A percentile compares a stretch with the other conserved stretches of the same genome.
phyloP scores from a whole-genome alignment of 2,329 filamentous ascomycete species.

The Ilyonectria destructans region DNA sequence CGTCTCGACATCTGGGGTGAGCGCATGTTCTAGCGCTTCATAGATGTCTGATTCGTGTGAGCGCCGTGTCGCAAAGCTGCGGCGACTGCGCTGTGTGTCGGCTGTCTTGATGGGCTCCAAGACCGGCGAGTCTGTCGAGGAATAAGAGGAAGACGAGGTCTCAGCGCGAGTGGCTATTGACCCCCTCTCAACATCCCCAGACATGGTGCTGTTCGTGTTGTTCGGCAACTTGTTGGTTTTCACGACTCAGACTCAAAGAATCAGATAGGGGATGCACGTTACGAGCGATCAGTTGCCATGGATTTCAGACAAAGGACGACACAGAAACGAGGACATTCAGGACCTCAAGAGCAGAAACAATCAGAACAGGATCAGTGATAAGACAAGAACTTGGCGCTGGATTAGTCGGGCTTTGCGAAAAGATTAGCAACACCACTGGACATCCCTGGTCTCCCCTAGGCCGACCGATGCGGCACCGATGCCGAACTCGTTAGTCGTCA shows the following conservation, averaged over 20 bases:
- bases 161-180: slow-evolving; percentile 35
- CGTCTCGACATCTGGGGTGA: slow-evolving; percentile 57
- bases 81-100: slow-evolving; percentile 42
- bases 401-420: slow-evolving; percentile 20
- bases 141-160: slow-evolving; percentile 34
- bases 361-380: slow-evolving; percentile 11
- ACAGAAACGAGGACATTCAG: neutral
- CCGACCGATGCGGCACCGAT: slow-evolving; percentile 45
- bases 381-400: slow-evolving; percentile 14
- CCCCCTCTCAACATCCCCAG: slow-evolving; percentile 41
- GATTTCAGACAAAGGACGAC: neutral
- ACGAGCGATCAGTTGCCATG: neutral
- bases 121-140: slow-evolving; percentile 39
- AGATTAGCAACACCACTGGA: neutral
- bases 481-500: slow-evolving; percentile 26
- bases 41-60: slow-evolving; percentile 50
- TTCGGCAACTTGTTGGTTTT: slow-evolving; percentile 3
- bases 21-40: slow-evolving; percentile 57
- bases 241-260: slow-evolving; percentile 9
- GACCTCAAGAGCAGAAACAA: slow-evolving; percentile 1
- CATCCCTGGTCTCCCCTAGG: slow-evolving; percentile 20
- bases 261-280: slow-evolving; percentile 30
- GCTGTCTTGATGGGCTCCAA: slow-evolving; percentile 47
- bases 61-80: slow-evolving; percentile 30
- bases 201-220: slow-evolving; percentile 31